phyloP scores from a whole-genome alignment of 345 rosid genomes.

The Citropsis articulata region DNA sequence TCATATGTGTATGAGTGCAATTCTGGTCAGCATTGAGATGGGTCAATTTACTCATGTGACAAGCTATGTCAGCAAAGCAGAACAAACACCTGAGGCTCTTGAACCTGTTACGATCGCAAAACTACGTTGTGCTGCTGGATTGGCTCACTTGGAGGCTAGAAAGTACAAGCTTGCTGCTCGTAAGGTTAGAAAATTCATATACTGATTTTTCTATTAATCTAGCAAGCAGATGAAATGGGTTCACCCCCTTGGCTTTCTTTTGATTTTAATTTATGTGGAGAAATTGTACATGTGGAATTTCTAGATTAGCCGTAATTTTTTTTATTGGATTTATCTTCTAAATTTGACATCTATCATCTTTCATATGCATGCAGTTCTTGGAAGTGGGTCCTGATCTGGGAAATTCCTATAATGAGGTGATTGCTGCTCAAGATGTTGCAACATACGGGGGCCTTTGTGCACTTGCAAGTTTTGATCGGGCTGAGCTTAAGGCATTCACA shows the following conservation, averaged over 20 bases:
- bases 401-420: constrained; percentile 77
- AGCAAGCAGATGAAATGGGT: not conserved
- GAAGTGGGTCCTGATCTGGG: constrained; percentile 93
- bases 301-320: not conserved
- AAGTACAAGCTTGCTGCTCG: constrained; percentile 99
- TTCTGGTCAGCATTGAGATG: constrained; percentile 97
- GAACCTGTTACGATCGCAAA: constrained; percentile 65
- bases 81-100: constrained; percentile 74
- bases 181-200: constrained; percentile 52
- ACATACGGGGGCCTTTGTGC: constrained; percentile 99
- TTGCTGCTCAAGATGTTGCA: constrained; percentile 99
- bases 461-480: constrained; percentile 93
- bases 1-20: constrained; percentile 94
- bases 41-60: constrained; percentile 93
- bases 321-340: not conserved
- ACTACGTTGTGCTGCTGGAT: constrained; percentile 85
- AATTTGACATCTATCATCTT: not conserved
- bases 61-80: constrained; percentile 91
- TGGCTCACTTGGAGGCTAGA: constrained; percentile 82
- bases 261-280: not conserved
- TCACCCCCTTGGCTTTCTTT: not conserved
- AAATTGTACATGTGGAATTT: not conserved
- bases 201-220: not conserved
- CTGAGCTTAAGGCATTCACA: constrained; percentile 78
- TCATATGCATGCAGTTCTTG: constrained; percentile 60